Evolutionary conservation across 83 land plant genomes (phyloP).

Genomic region (Diphasiastrum complanatum): DNA sequence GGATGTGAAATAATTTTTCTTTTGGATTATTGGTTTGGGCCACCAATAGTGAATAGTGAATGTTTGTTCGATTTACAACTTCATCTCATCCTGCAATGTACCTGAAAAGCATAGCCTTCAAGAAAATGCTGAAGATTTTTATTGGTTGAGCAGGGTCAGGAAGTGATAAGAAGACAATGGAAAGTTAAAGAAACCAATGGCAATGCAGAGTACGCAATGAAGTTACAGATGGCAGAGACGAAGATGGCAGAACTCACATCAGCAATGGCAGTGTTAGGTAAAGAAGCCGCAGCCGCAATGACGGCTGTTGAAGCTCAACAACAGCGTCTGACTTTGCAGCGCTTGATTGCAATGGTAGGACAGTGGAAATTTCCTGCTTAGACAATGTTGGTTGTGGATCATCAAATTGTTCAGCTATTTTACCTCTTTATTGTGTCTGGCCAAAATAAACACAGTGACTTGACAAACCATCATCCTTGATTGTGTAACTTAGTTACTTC

Average conservation of each 20-base stretch:
- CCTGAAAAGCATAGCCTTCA: no score
- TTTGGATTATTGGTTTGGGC: no score
- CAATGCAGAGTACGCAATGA: slow-evolving; percentile 54
- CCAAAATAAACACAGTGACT: no score
- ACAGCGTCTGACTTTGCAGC: slow-evolving; percentile 82
- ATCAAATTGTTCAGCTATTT: background rate
- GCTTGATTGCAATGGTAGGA: slow-evolving; percentile 78
- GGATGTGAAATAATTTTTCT: no score
- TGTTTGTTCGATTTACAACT: no score
- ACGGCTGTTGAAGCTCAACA: slow-evolving; percentile 94
- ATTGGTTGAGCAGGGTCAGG: slow-evolving; percentile 71
- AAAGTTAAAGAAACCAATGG: slow-evolving; percentile 62
- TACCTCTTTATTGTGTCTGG: no score
- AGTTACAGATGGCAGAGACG: slow-evolving; percentile 71
- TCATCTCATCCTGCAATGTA: no score
- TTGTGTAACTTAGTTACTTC: background rate
- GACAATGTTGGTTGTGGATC: background rate
- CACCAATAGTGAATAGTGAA: no score
- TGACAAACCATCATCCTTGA: no score
- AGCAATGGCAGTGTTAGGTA: slow-evolving; percentile 74
- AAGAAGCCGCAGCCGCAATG: slow-evolving; percentile 98
- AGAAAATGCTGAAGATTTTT: no score
- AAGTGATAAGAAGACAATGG: slow-evolving; percentile 71
- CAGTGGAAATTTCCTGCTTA: no score
- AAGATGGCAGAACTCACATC: slow-evolving; percentile 76